These are phyloP conservation scores for Dimargaris verticillata DNA, from an alignment of 192 early-diverging fungal genomes.

Conservation along the genomic window DNA sequence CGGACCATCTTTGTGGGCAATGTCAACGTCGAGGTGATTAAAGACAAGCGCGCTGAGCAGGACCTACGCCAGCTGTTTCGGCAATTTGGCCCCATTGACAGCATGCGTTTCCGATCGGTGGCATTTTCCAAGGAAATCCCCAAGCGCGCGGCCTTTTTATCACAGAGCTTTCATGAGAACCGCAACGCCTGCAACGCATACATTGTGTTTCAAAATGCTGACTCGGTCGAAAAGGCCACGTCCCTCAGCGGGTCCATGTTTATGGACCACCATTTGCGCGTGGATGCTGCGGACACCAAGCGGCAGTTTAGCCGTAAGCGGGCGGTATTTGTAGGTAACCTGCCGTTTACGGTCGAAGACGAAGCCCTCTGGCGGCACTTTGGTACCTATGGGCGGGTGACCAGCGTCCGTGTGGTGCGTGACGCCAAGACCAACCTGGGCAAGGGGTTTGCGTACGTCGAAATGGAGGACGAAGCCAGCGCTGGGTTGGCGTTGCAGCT, in stretches of 20 bases:
- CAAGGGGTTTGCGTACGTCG: constrained; percentile 88
- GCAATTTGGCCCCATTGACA: constrained; percentile 56
- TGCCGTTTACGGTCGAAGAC: constrained; percentile 55
- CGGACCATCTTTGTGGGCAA: constrained; percentile 95
- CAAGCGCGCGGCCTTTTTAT: constrained; percentile 68
- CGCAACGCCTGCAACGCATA: constrained; percentile 82
- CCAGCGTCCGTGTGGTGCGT: constrained; percentile 70
- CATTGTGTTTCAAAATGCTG: constrained; percentile 55
- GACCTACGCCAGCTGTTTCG: constrained; percentile 50
- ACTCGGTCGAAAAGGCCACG: constrained; percentile 39
- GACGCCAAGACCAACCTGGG: constrained; percentile 73
- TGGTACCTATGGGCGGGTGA: constrained; percentile 46
- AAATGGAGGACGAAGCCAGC: constrained; percentile 31
- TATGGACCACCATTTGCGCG: constrained; percentile 74
- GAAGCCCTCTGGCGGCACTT: constrained; percentile 58
- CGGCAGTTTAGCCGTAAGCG: constrained; percentile 17
- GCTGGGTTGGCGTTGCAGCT: constrained; percentile 1
- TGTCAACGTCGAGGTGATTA: constrained; percentile 44
- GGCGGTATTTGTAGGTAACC: constrained; percentile 55
- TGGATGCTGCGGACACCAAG: constrained; percentile 39
- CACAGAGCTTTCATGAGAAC: constrained; percentile 65
- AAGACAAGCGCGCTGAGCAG: constrained; percentile 46
- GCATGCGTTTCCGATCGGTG: constrained; percentile 81
- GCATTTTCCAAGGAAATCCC: constrained; percentile 28
- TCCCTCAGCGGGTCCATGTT: constrained; percentile 67